Evolutionary conservation across 2,329 filamentous ascomycete genomes (phyloP).

Genomic region (Leptographium procerum): DNA sequence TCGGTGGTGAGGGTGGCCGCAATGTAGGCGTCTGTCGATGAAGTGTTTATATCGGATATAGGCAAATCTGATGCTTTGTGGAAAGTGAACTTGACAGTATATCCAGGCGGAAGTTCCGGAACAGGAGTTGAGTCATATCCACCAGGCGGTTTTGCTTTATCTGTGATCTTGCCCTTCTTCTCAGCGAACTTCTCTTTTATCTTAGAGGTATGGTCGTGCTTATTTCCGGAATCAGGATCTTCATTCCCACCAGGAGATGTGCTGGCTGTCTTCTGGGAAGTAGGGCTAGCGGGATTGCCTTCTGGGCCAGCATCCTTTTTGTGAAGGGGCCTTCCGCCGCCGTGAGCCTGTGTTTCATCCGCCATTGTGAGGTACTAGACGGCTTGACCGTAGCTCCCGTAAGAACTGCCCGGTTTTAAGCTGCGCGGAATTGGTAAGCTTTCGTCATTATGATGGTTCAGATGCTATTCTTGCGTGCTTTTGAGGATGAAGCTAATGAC

Average conservation of each 20-base stretch:
- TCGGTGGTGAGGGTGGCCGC: conserved; percentile 61
- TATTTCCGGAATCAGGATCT: neutral
- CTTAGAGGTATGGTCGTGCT: neutral
- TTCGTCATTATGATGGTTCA: neutral
- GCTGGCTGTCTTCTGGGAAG: neutral
- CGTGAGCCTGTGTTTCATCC: neutral
- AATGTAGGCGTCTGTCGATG: conserved; percentile 76
- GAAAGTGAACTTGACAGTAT: conserved; percentile 76
- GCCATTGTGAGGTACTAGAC: neutral
- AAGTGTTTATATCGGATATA: conserved; percentile 63
- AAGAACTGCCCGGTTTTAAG: too few relatives aligned
- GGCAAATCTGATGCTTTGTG: conserved; percentile 73
- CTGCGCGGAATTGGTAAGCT: neutral
- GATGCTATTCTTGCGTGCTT: neutral
- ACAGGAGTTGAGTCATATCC: conserved; percentile 49
- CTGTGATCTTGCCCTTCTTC: conserved; percentile 3
- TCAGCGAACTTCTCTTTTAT: neutral
- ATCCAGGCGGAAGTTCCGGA: conserved; percentile 63
- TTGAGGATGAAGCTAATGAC: neutral
- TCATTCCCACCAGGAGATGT: neutral
- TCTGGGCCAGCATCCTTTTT: neutral
- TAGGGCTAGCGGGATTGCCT: neutral
- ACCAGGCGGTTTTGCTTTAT: conserved; percentile 10
- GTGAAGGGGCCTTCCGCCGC: neutral
- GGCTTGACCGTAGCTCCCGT: neutral